Evolutionary conservation across 371 early-diverging fungal genomes (phyloP).

Genomic region (Syncephalastrum racemosum): DNA sequence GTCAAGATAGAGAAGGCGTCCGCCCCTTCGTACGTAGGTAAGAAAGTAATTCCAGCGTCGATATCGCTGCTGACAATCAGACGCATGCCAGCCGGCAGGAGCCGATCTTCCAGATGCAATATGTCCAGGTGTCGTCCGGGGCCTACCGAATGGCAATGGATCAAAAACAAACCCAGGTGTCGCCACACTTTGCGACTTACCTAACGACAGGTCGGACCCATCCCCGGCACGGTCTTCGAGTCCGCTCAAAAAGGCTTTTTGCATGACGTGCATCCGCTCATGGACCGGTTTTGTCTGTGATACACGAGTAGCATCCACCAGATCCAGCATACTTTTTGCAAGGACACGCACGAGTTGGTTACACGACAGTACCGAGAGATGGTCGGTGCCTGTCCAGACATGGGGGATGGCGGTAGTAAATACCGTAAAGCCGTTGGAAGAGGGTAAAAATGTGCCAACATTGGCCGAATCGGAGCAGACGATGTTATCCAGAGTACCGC

Average conservation of each 20-base stretch:
- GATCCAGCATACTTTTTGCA: slow-evolving; percentile 56
- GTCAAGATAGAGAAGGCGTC: slow-evolving; percentile 53
- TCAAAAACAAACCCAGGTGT: slow-evolving; percentile 11
- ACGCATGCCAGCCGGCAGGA: slow-evolving; percentile 24
- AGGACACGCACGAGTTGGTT: slow-evolving; percentile 79
- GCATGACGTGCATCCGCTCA: slow-evolving; percentile 65
- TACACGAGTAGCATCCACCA: slow-evolving; percentile 68
- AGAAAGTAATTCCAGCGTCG: slow-evolving; percentile 15
- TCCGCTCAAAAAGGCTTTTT: slow-evolving; percentile 59
- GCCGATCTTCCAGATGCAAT: slow-evolving; percentile 9
- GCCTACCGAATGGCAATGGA: slow-evolving; percentile 15
- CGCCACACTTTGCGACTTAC: slow-evolving; percentile 13
- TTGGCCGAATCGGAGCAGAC: slow-evolving; percentile 81
- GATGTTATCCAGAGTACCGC: slow-evolving; percentile 87
- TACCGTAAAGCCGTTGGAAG: slow-evolving; percentile 73
- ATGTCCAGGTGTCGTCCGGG: slow-evolving; percentile 23
- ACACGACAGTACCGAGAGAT: slow-evolving; percentile 90
- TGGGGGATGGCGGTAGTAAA: slow-evolving; percentile 77
- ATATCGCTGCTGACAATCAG: slow-evolving; percentile 15
- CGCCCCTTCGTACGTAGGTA: slow-evolving; percentile 36
- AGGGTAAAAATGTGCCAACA: slow-evolving; percentile 69
- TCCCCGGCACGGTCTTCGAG: slow-evolving; percentile 50
- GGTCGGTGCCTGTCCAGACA: slow-evolving; percentile 92
- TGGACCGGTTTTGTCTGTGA: slow-evolving; percentile 67
- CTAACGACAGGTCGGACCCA: slow-evolving; percentile 34